Evolutionary conservation across 2,329 filamentous ascomycete genomes (phyloP).

Genomic region (Beauveria asiatica): DNA sequence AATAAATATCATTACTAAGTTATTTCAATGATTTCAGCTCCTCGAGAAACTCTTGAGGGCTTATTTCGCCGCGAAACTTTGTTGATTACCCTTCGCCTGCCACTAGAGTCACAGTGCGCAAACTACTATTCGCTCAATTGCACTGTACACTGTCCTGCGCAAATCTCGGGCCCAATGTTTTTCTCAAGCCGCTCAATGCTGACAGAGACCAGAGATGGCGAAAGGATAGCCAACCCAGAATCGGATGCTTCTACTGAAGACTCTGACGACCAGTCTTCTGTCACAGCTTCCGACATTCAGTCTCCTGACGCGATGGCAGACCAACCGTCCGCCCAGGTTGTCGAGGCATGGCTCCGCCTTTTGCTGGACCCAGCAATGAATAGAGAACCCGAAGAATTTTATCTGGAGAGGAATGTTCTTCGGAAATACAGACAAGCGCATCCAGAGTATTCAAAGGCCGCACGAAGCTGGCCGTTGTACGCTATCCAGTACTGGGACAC

Average conservation of each 20-base stretch:
- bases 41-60: too few species aligned
- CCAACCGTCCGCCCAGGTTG: not conserved
- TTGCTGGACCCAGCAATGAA: constrained; percentile 9
- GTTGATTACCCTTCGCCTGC: not conserved
- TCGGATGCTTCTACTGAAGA: not conserved
- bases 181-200: not conserved
- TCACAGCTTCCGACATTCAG: not conserved
- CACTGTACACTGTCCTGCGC: not conserved
- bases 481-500: constrained; percentile 22
- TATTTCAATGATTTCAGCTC: too few species aligned
- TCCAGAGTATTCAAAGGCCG: constrained; percentile 21
- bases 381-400: constrained; percentile 22
- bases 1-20: too few species aligned
- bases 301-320: not conserved
- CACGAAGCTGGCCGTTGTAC: constrained; percentile 20
- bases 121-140: fast-evolving
- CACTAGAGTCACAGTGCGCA: not conserved
- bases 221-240: not conserved
- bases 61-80: too few species aligned
- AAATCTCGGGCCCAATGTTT: not conserved
- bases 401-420: constrained; percentile 17
- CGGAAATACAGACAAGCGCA: constrained; percentile 16
- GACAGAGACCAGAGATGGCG: not conserved
- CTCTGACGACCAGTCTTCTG: not conserved
- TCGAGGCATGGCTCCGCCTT: constrained; percentile 6